Evolutionary conservation across 2,329 filamentous ascomycete genomes (phyloP), one percentile per base, ranked within the genome.

Genomic region (Tothia fuscella): DNA sequence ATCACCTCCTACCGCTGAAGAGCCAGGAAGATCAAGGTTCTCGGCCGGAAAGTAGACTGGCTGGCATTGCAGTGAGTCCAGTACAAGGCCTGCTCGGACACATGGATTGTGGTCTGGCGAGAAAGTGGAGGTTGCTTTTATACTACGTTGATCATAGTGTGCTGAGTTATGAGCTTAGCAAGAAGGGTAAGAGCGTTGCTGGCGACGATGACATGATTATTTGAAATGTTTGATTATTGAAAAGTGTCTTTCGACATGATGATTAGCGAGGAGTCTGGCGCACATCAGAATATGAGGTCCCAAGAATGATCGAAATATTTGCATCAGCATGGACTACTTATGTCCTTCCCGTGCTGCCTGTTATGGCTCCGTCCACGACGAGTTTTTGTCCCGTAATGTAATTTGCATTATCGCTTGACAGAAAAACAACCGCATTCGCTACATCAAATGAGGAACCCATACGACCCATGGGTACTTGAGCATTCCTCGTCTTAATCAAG

Each of bases 71-170:
- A 0, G 68, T 80, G 2, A 74, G 74, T 2, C 81, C 78, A 0
- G 60, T 83, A 5, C 79, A 76, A 39, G 42, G 42, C 5, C 6
- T 12, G 10, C 6, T 39, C 4, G 42, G 35, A 9, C 10, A 10
- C 19, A 16, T 31, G 2, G n/a, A 33, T 25, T 12, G 16, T 6
- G 17, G 54, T 44, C 48, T 59, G 40, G 52, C 54, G 45, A 64
- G 66, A 48, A 66, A 73, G 44, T 87, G 79, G 68, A 65, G 80
- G 45, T 49, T 89, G 44, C 71, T 89, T 55, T 60, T 88, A 57
- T 77, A 83, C 55, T 88, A 80, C 55, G 70, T 71, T 44, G 76
- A 86, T 57, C 76, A 83, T 51, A 72, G 73, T 2, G 70, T 88
- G 21, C 53, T 85, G 48, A 78, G 72, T 45, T 88, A 86, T 60